Percentiles rank a stretch among this genome's conserved stretches.
Conservation (phyloP, 2,329 filamentous ascomycete species). For the Neonectria punicea region DNA sequence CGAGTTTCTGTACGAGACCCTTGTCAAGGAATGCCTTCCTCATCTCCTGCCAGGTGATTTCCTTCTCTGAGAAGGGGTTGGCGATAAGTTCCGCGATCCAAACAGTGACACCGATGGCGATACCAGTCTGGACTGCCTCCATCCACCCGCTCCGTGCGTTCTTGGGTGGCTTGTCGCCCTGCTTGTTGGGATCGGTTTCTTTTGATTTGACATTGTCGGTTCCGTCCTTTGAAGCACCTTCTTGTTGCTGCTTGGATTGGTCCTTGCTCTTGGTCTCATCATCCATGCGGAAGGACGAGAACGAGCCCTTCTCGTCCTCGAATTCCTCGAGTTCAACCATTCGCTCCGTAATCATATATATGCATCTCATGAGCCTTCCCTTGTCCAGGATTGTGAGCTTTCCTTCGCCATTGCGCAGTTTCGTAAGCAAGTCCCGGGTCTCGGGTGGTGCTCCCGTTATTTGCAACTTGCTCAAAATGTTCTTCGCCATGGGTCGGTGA, state of each 20-base stretch:
- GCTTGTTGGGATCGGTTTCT: constrained; percentile 42
- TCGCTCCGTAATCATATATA: constrained; percentile 51
- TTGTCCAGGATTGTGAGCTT: constrained; percentile 57
- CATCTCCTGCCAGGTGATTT: constrained; percentile 99
- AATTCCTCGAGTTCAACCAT: constrained; percentile 45
- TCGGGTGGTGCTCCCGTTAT: constrained; percentile 76
- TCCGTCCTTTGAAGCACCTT: constrained; percentile 26
- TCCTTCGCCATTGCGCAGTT: constrained; percentile 66
- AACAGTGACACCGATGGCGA: constrained; percentile 64
- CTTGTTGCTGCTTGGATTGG: constrained; percentile 30
- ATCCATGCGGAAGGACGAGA: constrained; percentile 28
- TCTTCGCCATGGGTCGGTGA: constrained; percentile 69
- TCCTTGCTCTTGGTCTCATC: constrained; percentile 34
- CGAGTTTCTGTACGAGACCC: constrained; percentile 92
- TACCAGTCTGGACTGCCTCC: constrained; percentile 49
- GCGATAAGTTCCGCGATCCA: constrained; percentile 56
- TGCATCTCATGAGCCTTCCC: constrained; percentile 50
- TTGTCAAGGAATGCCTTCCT: constrained; percentile 93
- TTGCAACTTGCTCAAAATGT: constrained; percentile 71
- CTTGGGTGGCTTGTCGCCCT: constrained; percentile 49
- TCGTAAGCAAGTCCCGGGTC: constrained; percentile 66
- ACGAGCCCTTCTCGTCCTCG: constrained; percentile 34
- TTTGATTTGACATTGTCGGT: constrained; percentile 38
- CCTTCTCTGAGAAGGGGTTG: constrained; percentile 61
- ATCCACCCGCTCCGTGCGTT: constrained; percentile 49